These are phyloP conservation scores for Carex cristatella DNA, from an alignment of 176 grass and related monocot species.

Conservation along the genomic window DNA sequence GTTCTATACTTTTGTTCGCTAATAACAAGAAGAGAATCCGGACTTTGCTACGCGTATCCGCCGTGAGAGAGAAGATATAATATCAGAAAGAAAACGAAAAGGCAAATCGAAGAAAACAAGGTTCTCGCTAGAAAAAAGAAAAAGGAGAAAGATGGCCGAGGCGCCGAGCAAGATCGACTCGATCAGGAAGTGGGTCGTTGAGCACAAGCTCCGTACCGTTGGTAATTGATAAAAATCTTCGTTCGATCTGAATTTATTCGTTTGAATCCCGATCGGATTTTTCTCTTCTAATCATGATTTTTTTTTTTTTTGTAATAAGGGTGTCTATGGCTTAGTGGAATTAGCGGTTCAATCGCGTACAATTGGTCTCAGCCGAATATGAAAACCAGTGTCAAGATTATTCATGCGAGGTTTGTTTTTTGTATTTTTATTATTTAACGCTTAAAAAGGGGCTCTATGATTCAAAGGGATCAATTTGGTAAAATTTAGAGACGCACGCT, in stretches of 20 bases:
- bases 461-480: not conserved
- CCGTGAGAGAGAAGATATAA: not conserved
- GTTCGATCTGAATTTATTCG: not conserved
- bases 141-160: slow-evolving; percentile 51
- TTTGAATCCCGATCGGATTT: not conserved
- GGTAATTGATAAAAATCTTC: slow-evolving; percentile 37
- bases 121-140: slow-evolving; percentile 7
- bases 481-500: not conserved
- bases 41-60: not conserved
- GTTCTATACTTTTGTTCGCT: not conserved
- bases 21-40: not conserved
- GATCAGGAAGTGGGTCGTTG: slow-evolving; percentile 68
- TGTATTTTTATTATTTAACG: not conserved
- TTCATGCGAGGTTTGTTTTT: slow-evolving; percentile 79
- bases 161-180: slow-evolving; percentile 55
- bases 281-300: slow-evolving; percentile 18
- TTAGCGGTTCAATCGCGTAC: slow-evolving; percentile 80
- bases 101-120: not conserved
- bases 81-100: not conserved
- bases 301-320: slow-evolving; percentile 35
- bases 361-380: slow-evolving; percentile 91
- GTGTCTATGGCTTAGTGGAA: slow-evolving; percentile 83
- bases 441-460: not conserved
- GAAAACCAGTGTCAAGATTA: slow-evolving; percentile 98
- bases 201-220: slow-evolving; percentile 96